Evolutionary conservation across 306 rosid genomes (phyloP).

Genomic region (Glycyrrhiza uralensis): DNA sequence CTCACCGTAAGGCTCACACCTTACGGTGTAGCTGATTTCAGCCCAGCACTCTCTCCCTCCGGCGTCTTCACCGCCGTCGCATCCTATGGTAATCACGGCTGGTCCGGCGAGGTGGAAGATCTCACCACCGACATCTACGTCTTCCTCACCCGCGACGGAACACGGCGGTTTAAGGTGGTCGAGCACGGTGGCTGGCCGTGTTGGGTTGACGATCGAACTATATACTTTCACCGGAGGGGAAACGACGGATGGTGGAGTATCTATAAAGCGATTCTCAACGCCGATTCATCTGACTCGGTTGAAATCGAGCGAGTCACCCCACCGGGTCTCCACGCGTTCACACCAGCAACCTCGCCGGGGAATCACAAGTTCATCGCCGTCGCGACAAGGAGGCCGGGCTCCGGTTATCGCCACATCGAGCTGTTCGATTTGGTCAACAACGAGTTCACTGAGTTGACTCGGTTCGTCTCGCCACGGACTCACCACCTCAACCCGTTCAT

Average conservation of each 20-base stretch:
- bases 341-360: slow-evolving; percentile 72
- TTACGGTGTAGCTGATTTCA: slow-evolving; percentile 62
- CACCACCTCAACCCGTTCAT: slow-evolving; percentile 90
- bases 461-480: slow-evolving; percentile 45
- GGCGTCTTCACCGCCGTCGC: slow-evolving; percentile 81
- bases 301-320: slow-evolving; percentile 69
- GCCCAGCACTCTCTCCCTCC: slow-evolving; percentile 80
- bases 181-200: slow-evolving; percentile 96
- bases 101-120: slow-evolving; percentile 81
- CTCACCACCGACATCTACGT: slow-evolving; percentile 73
- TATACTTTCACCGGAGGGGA: slow-evolving; percentile 78
- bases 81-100: slow-evolving; percentile 67
- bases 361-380: slow-evolving; percentile 73
- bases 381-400: slow-evolving; percentile 66
- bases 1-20: slow-evolving; percentile 74
- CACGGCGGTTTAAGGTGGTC: slow-evolving; percentile 55
- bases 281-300: slow-evolving; percentile 40
- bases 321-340: slow-evolving; percentile 82
- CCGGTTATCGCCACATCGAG: slow-evolving; percentile 75
- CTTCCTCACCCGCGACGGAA: slow-evolving; percentile 68
- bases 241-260: slow-evolving; percentile 81
- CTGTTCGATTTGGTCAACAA: slow-evolving; percentile 44
- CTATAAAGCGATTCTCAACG: slow-evolving; percentile 57
- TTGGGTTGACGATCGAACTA: slow-evolving; percentile 71
- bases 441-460: slow-evolving; percentile 70